phyloP scores from a whole-genome alignment of 2,329 filamentous ascomycete species.

The Calycina herbarum region DNA sequence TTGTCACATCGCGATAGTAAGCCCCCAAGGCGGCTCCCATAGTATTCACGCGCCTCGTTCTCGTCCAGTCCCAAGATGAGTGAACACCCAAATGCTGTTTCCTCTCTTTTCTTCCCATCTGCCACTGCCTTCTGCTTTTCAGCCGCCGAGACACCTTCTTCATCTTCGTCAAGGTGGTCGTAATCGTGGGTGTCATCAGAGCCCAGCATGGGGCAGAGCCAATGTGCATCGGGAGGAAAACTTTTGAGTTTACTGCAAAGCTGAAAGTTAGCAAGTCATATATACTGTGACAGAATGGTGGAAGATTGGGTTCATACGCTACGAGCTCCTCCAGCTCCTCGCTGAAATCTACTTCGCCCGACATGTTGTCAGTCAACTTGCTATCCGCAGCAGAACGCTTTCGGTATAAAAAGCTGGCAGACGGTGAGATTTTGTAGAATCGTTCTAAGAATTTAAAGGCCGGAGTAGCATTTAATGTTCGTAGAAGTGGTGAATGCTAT shows the following conservation, averaged over 20 bases:
- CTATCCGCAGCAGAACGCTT: not conserved
- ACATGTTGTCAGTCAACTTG: not conserved
- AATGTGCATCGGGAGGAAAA: constrained; percentile 50
- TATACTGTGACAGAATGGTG: not conserved
- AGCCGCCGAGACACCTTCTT: constrained; percentile 48
- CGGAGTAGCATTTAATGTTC: not conserved
- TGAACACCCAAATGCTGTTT: constrained; percentile 66
- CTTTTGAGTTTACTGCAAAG: constrained; percentile 33
- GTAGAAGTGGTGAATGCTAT: not conserved
- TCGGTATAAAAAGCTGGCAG: not conserved
- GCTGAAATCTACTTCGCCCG: not conserved
- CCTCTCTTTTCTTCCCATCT: constrained; percentile 55
- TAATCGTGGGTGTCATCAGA: constrained; percentile 67
- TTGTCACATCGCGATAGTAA: constrained; percentile 65
- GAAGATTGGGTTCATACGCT: constrained; percentile 25
- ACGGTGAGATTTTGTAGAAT: not conserved
- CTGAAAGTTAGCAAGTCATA: constrained; percentile 13
- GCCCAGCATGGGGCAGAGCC: constrained; percentile 66
- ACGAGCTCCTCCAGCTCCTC: constrained; percentile 36
- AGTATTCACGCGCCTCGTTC: constrained; percentile 59
- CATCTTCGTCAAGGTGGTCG: constrained; percentile 51
- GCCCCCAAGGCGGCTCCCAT: constrained; percentile 56
- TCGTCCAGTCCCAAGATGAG: constrained; percentile 67
- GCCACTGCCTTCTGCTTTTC: constrained; percentile 55
- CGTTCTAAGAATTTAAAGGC: not conserved